Evolutionary conservation across 176 grass and related monocot genomes (phyloP), one percentile per base, ranked within the genome.

Genomic region (Bonia amplexicaulis): DNA sequence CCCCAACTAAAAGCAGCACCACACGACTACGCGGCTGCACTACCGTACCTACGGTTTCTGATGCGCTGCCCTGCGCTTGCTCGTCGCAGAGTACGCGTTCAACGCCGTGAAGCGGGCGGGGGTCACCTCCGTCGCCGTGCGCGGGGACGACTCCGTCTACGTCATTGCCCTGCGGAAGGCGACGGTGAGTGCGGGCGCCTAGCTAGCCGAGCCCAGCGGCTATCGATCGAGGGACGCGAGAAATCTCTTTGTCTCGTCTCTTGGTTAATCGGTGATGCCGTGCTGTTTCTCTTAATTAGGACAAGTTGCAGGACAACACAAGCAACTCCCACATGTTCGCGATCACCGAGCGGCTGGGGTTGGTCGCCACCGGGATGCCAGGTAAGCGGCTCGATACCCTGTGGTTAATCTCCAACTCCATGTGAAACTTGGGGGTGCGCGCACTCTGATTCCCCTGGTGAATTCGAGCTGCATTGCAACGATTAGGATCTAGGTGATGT

Each of bases 91-190:
- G 5, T 94, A 94, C 79, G 89, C 86, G 35, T 47, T 52, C 87
- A 89, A 91, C 17, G 87, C 92, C 33, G 89, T 87, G 76, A 89
- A 73, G 71, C 86, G 83, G 6, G 66, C 84, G 19, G 89, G 92
- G 71, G 65, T 91, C 89, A 94, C 92, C 69, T 89, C 89, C 58
- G 82, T 94, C 25, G 92, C 84, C 62, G 89, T 94, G 74, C 86
- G 92, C 26, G 89, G 89, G 47, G 85, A 64, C 65, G 89, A 94
- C 58, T 89, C 79, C 69, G 84, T 87, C 14, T 91, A 76, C 71
- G 76, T 91, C 58, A 60, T 94, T 67, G 84, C 89, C 58, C 89
- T 78, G 84, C 78, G 83, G 91, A 82, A 89, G 79, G 44, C 52
- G 46, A 71, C 71, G 49, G 79, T 83, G 74, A 92, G 90, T 52